These are phyloP conservation scores for Sphagnurus paluster DNA, from an alignment of 1,284 basidiomycete species.

Conservation along the genomic window DNA sequence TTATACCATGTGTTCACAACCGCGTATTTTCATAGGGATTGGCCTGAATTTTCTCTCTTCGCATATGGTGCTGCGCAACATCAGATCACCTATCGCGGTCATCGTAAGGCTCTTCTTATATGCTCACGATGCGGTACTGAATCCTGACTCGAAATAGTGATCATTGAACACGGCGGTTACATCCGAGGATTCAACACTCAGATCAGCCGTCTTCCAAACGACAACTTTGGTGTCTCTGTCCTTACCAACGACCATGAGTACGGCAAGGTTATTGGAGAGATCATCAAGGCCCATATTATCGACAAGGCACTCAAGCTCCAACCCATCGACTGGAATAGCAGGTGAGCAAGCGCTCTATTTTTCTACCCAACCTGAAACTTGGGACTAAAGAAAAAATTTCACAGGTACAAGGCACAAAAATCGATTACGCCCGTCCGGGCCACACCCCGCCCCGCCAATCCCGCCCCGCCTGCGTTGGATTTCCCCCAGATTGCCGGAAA, in stretches of 20 bases:
- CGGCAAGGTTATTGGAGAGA: slow-evolving; percentile 17
- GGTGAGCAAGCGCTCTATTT: too few relatives aligned
- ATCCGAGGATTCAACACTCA: slow-evolving; percentile 20
- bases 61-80: slow-evolving; percentile 35
- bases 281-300: slow-evolving; percentile 23
- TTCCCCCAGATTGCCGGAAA: slow-evolving; percentile 16
- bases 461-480: slow-evolving; percentile 10
- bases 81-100: slow-evolving; percentile 28
- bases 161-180: slow-evolving; percentile 22
- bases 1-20: neutral
- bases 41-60: slow-evolving; percentile 14
- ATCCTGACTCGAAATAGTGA: slow-evolving; percentile 7
- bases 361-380: too few relatives aligned
- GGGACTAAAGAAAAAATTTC: neutral
- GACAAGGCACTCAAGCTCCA: slow-evolving; percentile 21
- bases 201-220: slow-evolving; percentile 22
- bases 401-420: neutral
- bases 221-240: slow-evolving; percentile 23
- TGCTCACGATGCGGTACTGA: neutral
- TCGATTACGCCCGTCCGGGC: neutral
- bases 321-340: slow-evolving; percentile 22
- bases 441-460: slow-evolving; percentile 18
- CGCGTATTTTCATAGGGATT: neutral
- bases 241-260: slow-evolving; percentile 24
- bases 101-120: slow-evolving; percentile 11